phyloP scores from a whole-genome alignment of 2,329 filamentous ascomycete species.

The Pseudocercospora fijiensis region DNA sequence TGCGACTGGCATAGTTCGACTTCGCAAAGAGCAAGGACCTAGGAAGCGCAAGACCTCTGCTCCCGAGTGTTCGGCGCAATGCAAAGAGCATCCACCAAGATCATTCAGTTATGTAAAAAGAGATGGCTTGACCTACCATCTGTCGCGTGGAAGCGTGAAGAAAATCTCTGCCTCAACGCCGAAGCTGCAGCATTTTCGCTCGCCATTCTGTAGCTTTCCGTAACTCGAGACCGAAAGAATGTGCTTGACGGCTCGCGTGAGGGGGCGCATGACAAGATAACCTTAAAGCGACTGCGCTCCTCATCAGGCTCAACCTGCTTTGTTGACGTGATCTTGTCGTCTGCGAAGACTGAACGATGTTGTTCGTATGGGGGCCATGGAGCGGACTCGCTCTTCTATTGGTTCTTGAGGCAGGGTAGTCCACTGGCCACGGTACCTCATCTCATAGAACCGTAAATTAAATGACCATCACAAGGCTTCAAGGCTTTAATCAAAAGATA shows the following conservation, averaged over 20 bases:
- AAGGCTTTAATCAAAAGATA: not conserved
- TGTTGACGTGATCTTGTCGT: not conserved
- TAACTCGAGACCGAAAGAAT: not conserved
- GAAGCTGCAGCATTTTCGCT: not conserved
- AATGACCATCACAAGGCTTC: not conserved
- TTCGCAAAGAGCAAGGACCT: not conserved
- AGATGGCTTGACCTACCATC: not conserved
- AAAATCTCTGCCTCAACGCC: not conserved
- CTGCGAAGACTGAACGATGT: not conserved
- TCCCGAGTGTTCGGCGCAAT: not conserved
- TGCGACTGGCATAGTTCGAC: not conserved
- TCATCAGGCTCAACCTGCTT: not conserved
- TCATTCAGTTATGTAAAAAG: conserved; percentile 4
- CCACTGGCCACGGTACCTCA: not conserved
- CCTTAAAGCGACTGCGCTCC: not conserved
- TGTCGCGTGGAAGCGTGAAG: not conserved
- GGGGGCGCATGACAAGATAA: not conserved
- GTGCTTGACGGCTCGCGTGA: not conserved
- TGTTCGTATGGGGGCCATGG: not conserved
- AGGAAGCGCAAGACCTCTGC: not conserved
- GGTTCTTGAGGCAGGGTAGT: not conserved
- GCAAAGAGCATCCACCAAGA: not conserved
- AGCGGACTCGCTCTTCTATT: not conserved
- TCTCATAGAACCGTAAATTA: not conserved
- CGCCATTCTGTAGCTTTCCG: not conserved